Base-by-base conservation (phyloP, 306 rosid genomes). In the Cucumis hystrix region DNA sequence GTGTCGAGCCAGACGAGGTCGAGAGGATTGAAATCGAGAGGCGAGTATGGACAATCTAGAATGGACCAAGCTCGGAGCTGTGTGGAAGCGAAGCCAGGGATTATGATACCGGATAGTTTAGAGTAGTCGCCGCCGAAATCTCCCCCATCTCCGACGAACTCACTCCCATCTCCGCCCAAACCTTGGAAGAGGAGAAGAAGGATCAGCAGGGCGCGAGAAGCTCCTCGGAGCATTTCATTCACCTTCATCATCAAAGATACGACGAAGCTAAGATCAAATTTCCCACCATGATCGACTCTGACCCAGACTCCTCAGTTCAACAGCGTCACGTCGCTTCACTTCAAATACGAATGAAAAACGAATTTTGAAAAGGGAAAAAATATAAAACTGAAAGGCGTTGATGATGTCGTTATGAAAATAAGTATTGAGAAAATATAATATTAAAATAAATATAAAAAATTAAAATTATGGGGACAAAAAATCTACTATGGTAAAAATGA, bases 61-160 rank as follows among this genome's bases (percentile, higher is more conserved):
- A 95, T 88, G 55, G 99, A 95, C 99, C 99, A 95, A 8, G 99
- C 97, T 75, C 99, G 90, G 68, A 95, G 99, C 90, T 95, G 99
- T 4, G 97, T 92, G 73, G 99, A 95, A 10, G 99, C 99, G 78
- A 90, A 90, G 85, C 99, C 99, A 0, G 99, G 99, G 85, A 95
- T 92, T 55, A 95, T 95, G 75, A 95, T 89, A 45, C 97, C 97
- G 20, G 99, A 95, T 68, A 95, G 92, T 77, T 95, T 92, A 8
- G 96, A 86, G 84, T 89, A 88, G 88, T 92, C 96, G 20, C 87
- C 92, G 74, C 65, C 61, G 75, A 89, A 89, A 41, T 86, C 89
- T 35, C 71, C 82, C 49, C 79, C 80, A 77, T 77, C 94, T 40
- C 85, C 92, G 51, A 37, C 55, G 76, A 88, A 91, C 41, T 85